Percentiles rank a stretch among this genome's conserved stretches.
Evolutionary conservation across 345 rosid species (phyloP).

Genomic region (Murraya paniculata): DNA sequence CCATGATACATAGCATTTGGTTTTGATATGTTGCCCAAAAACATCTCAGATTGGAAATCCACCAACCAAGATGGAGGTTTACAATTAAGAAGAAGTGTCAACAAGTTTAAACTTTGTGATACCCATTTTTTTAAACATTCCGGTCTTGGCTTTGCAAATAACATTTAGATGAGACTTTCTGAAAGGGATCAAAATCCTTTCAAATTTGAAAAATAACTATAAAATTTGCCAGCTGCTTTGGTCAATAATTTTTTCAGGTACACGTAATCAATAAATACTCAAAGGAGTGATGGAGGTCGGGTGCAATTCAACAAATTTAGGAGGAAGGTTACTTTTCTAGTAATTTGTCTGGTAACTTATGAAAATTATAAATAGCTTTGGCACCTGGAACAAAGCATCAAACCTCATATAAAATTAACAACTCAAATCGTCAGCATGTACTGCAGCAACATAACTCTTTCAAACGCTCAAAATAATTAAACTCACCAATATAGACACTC

Average conservation of each 20-base stretch:
- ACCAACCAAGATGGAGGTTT: not conserved
- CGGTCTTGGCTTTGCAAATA: not conserved
- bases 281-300: not conserved
- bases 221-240: not conserved
- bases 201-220: not conserved
- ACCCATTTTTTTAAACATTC: not conserved
- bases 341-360: not conserved
- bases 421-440: not conserved
- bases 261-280: no score
- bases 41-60: not conserved
- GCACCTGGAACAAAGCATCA: not conserved
- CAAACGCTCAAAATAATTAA: not conserved
- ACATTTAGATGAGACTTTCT: not conserved
- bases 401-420: not conserved
- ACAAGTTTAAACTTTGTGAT: not conserved
- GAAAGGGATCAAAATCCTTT: not conserved
- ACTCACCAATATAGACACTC: slow-evolving; percentile 83
- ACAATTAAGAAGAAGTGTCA: not conserved
- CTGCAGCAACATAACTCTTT: not conserved
- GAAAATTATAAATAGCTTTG: not conserved
- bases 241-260: no score
- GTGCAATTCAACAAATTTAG: not conserved
- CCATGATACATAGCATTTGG: not conserved
- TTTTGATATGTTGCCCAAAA: not conserved
- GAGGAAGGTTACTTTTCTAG: not conserved